Base-by-base conservation (phyloP, 2,329 filamentous ascomycete species). In the Aspergillus quadrilineatus region DNA sequence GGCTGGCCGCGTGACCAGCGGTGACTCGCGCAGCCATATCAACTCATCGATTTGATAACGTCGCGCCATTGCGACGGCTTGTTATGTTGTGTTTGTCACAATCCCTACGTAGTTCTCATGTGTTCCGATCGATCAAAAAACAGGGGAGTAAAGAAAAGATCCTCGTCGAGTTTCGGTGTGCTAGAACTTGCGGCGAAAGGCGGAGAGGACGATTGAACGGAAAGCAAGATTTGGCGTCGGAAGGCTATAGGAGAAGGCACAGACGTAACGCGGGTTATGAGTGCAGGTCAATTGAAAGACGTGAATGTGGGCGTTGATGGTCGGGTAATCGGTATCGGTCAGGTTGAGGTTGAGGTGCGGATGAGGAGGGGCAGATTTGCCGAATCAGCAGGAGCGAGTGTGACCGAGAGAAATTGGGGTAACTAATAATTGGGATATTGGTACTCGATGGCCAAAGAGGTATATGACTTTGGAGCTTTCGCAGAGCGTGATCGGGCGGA, bases 21-120 rank as follows among this genome's bases (percentile, higher is more conserved):
- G 92, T 62, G 93, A 97, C 58, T 88, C 81, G 75, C 88, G 85
- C 68, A 97, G 80, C 72, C 82, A 81, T 67, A 91, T 79, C 65
- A 97, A 81, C 75, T 89, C 83, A 62, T 92, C 89, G 74, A 84
- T 81, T 60, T 89, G 83, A 75, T 97, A 97, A 79, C 85, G 83
- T 68, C 73, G 72, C 65, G 75, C 73, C 75, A 77, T 77, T 60
- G 61, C 61, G 65, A 64, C 65, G 63, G 61, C 63, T 58, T 53
- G 54, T 53, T 56, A 50, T 56, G 53, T 34, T 58, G 50, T 56
- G 50, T 44, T 56, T 53, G 60, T 52, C 49, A 50, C 61, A 56
- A 52, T 54, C 39, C 41, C 68, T 63, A 70, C 61, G 61, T 63
- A 49, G 34, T 55, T 66, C 57, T 68, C 69, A 72, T 72, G 67